These are phyloP conservation scores for Puccinia coronata DNA, from an alignment of 1,284 basidiomycete species.

Conservation along the genomic window DNA sequence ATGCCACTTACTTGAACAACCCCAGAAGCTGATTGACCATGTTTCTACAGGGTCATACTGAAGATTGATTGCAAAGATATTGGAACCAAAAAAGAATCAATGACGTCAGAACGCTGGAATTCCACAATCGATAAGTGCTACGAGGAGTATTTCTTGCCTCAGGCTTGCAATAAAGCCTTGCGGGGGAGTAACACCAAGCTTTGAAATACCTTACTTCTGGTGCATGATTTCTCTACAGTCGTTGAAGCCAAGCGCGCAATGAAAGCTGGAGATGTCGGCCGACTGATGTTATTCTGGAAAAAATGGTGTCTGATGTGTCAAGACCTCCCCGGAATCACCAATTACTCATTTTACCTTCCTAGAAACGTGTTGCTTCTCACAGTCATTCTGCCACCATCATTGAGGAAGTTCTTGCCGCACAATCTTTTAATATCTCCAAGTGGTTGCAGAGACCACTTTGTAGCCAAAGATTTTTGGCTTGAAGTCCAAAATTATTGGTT, in stretches of 20 bases:
- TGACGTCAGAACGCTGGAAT: neutral
- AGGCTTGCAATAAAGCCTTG: neutral
- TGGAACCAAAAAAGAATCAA: neutral
- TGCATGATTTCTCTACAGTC: constrained; percentile 9
- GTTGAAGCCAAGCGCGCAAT: constrained; percentile 21
- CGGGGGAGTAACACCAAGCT: neutral
- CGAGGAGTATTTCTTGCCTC: neutral
- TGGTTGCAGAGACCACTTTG: neutral
- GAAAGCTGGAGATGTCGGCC: neutral
- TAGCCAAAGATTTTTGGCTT: too few species aligned
- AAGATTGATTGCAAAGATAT: neutral
- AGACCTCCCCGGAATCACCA: too few species aligned
- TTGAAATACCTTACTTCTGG: neutral
- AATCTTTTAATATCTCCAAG: neutral
- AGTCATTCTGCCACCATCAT: neutral
- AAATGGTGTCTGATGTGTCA: too few species aligned
- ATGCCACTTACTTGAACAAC: neutral
- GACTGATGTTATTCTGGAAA: too few species aligned
- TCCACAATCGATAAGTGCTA: neutral
- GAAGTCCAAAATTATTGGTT: too few species aligned
- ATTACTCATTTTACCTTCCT: neutral
- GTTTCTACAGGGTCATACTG: too few species aligned
- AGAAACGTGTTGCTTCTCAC: neutral
- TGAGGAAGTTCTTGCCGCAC: neutral
- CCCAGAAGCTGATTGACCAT: too few species aligned